A percentile compares a stretch with the other conserved stretches of the same genome.
phyloP scores from a whole-genome alignment of 805 yeast species.

The Candida golubevii region DNA sequence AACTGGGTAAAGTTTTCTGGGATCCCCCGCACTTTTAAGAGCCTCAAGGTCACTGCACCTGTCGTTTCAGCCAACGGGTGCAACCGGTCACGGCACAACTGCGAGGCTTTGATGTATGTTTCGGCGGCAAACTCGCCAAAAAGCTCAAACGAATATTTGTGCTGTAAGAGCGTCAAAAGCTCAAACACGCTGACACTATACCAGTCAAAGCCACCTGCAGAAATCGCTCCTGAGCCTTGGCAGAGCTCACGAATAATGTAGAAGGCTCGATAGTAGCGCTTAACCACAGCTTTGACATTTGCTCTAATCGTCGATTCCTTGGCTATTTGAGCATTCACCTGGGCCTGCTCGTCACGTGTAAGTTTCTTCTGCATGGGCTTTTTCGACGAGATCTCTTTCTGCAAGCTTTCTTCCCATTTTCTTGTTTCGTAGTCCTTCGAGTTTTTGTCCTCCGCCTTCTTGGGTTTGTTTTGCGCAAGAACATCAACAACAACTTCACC shows the following conservation, averaged over 20 bases:
- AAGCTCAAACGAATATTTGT: constrained; percentile 27
- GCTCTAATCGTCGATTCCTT: constrained; percentile 58
- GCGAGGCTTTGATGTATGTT: constrained; percentile 53
- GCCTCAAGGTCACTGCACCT: constrained; percentile 69
- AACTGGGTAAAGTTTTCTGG: constrained; percentile 47
- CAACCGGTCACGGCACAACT: constrained; percentile 45
- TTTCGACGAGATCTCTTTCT: constrained; percentile 66
- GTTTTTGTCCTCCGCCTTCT: constrained; percentile 57
- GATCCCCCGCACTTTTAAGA: constrained; percentile 43
- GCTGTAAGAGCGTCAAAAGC: constrained; percentile 43
- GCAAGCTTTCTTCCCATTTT: constrained; percentile 85
- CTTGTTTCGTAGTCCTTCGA: constrained; percentile 79
- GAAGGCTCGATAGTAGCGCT: constrained; percentile 45
- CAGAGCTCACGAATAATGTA: constrained; percentile 53
- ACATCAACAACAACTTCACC: constrained; percentile 69
- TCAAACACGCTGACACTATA: constrained; percentile 57
- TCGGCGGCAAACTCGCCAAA: constrained; percentile 43
- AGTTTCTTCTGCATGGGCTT: constrained; percentile 49
- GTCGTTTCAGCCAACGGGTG: constrained; percentile 48
- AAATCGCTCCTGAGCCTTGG: constrained; percentile 21
- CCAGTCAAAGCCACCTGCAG: constrained; percentile 45
- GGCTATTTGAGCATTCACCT: constrained; percentile 57
- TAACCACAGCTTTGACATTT: constrained; percentile 36
- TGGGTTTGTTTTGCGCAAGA: constrained; percentile 38
- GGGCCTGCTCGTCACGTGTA: constrained; percentile 69